Conservation (phyloP, 148 eudicot genomes). For the Polygonum aviculare region DNA sequence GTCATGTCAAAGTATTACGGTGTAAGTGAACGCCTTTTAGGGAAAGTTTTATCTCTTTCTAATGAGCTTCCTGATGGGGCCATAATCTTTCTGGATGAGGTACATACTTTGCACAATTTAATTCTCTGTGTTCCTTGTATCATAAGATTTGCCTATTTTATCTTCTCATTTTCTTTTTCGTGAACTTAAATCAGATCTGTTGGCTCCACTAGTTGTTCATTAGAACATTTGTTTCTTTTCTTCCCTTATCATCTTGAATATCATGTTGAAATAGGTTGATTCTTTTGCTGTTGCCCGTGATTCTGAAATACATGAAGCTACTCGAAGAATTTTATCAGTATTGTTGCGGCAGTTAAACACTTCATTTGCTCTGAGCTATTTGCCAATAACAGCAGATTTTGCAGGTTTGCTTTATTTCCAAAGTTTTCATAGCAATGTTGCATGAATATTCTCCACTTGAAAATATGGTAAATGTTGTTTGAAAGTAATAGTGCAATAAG, state of each 20-base stretch:
- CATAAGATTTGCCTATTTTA: not conserved
- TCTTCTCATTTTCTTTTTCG: not conserved
- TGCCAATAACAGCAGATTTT: not conserved
- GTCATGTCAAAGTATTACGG: constrained; percentile 95
- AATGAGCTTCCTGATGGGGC: constrained; percentile 88
- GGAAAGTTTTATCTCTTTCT: constrained; percentile 88
- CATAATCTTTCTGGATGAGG: constrained; percentile 93
- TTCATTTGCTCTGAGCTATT: not conserved
- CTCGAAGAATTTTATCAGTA: constrained; percentile 82
- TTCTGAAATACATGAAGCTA: constrained; percentile 94
- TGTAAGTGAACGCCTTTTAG: constrained; percentile 88
- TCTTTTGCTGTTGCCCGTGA: constrained; percentile 94
- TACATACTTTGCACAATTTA: constrained; percentile 14
- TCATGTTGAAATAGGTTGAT: constrained; percentile 54
- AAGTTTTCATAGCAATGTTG: not conserved
- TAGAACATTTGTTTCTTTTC: not conserved
- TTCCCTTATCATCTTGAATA: not conserved
- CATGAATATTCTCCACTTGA: not conserved
- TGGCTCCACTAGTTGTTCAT: not conserved
- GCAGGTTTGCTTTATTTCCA: not conserved
- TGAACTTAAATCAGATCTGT: not conserved
- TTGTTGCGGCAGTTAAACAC: constrained; percentile 70
- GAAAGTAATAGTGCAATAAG: not conserved
- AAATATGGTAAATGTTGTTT: not conserved
- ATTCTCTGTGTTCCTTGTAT: not conserved